These are phyloP conservation scores for Linanthus parryae DNA, from an alignment of 148 eudicot genomes.

Conservation along the genomic window DNA sequence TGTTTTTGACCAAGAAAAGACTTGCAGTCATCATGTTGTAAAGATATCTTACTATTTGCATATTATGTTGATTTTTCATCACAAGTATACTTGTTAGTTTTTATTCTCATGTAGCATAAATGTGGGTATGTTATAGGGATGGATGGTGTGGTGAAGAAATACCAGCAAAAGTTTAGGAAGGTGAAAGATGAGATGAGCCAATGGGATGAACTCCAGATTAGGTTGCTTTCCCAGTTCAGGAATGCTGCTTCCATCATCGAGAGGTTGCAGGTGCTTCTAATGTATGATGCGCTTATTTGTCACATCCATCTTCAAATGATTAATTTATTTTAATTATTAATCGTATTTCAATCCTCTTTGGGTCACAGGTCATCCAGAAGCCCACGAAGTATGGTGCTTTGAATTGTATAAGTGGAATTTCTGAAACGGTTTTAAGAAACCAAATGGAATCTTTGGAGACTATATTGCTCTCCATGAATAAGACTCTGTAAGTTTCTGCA, in stretches of 20 bases:
- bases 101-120: no score
- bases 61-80: not conserved
- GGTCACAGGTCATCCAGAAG: constrained; percentile 46
- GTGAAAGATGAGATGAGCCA: constrained; percentile 14
- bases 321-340: not conserved
- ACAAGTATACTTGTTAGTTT: not conserved
- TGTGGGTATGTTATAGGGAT: not conserved
- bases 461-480: constrained; percentile 42
- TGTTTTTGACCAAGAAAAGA: no score
- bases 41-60: no score
- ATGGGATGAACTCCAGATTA: constrained; percentile 21
- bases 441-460: constrained; percentile 69
- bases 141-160: constrained; percentile 16
- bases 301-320: not conserved
- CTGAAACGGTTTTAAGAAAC: constrained; percentile 44
- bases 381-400: constrained; percentile 56
- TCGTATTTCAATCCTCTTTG: constrained; percentile 2
- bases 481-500: constrained; percentile 46
- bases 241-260: constrained; percentile 15
- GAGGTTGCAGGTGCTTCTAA: constrained; percentile 30
- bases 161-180: constrained; percentile 17
- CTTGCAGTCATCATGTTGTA: no score
- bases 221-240: constrained; percentile 16
- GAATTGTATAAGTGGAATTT: constrained; percentile 52
- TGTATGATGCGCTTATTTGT: not conserved